Evolutionary conservation across 1,284 basidiomycete species (phyloP).

Genomic region (Naganishia cerealis): DNA sequence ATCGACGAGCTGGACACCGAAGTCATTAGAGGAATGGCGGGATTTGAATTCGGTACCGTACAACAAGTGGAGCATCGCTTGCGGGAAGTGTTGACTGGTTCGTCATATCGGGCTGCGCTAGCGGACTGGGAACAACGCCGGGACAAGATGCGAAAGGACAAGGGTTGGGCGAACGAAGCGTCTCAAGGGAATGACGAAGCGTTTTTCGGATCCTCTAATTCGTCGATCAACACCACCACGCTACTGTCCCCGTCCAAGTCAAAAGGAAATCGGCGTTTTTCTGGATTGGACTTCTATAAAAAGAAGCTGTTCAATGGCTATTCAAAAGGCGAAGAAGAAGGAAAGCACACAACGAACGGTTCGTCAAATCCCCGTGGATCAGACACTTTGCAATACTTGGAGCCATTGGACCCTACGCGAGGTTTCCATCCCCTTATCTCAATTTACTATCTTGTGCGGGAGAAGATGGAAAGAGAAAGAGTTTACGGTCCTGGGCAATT

Average conservation of each 20-base stretch:
- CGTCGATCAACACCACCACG: slow-evolving; percentile 10
- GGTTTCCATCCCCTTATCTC: slow-evolving; percentile 94
- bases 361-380: not conserved
- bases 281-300: slow-evolving; percentile 91
- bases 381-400: slow-evolving; percentile 43
- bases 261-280: slow-evolving; percentile 61
- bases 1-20: slow-evolving; percentile 79
- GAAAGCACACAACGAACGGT: slow-evolving; percentile 34
- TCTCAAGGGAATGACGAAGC: slow-evolving; percentile 21
- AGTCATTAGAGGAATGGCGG: slow-evolving; percentile 88
- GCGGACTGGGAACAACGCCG: slow-evolving; percentile 74
- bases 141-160: slow-evolving; percentile 50
- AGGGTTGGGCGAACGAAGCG: slow-evolving; percentile 56
- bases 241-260: slow-evolving; percentile 4
- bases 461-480: slow-evolving; percentile 89
- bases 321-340: slow-evolving; percentile 58
- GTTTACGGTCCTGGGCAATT: slow-evolving; percentile 93
- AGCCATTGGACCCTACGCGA: slow-evolving; percentile 73
- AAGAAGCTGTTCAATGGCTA: slow-evolving; percentile 70
- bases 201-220: slow-evolving; percentile 6
- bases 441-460: slow-evolving; percentile 91
- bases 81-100: slow-evolving; percentile 71
- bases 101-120: slow-evolving; percentile 72
- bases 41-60: slow-evolving; percentile 91
- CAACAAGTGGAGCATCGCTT: slow-evolving; percentile 80